These are phyloP conservation scores for Fusarium nanum DNA, from an alignment of 2,329 filamentous ascomycete species.

Conservation along the genomic window DNA sequence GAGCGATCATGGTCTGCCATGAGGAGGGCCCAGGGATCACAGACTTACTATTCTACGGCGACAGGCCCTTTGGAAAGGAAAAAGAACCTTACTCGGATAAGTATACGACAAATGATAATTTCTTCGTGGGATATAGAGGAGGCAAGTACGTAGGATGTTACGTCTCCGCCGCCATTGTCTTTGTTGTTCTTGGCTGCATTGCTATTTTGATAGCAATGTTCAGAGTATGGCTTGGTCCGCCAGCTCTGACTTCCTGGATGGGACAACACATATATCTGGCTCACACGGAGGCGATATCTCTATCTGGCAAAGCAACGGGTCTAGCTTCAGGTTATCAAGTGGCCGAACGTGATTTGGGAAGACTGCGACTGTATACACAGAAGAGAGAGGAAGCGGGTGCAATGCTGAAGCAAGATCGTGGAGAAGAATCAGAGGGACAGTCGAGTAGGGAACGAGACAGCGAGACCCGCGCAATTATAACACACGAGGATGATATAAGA, in stretches of 20 bases:
- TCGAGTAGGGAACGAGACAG: background rate
- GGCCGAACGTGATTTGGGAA: slow-evolving; percentile 4
- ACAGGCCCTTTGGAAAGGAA: slow-evolving; percentile 2
- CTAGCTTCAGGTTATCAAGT: slow-evolving; percentile 5
- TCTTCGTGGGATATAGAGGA: background rate
- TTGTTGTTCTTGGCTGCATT: slow-evolving; percentile 12
- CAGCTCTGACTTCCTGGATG: slow-evolving; percentile 30
- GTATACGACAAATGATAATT: background rate
- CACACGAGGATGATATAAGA: background rate
- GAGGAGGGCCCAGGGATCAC: background rate
- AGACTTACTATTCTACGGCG: background rate
- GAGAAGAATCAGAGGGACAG: background rate
- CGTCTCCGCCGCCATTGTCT: background rate
- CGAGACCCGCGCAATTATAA: background rate
- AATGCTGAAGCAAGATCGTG: background rate
- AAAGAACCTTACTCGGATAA: background rate
- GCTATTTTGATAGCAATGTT: slow-evolving; percentile 4
- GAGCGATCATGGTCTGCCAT: slow-evolving; percentile 2
- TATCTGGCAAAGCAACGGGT: background rate
- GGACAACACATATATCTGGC: slow-evolving; percentile 6
- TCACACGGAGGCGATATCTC: background rate
- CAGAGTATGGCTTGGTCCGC: slow-evolving; percentile 20
- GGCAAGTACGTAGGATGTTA: background rate
- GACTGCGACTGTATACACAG: background rate
- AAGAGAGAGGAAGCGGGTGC: background rate